Evolutionary conservation across 495 filamentous ascomycete species (phyloP).

Genomic region (Daldinia loculata): DNA sequence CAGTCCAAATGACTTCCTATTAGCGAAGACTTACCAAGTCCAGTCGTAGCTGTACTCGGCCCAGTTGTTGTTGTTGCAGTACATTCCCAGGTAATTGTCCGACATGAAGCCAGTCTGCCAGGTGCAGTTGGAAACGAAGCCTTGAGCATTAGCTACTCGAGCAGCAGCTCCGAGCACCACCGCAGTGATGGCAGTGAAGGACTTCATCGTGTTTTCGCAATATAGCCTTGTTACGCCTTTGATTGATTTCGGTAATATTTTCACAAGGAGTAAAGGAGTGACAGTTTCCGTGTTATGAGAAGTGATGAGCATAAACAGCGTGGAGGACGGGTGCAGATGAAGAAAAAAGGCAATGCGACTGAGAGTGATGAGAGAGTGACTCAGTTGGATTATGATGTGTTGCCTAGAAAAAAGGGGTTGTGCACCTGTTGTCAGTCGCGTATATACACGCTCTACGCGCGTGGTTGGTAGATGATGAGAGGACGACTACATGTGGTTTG

Average conservation of each 20-base stretch:
- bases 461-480: neutral
- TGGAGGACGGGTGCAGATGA: neutral
- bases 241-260: neutral
- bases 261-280: neutral
- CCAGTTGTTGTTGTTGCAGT: slow-evolving; percentile 47
- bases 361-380: neutral
- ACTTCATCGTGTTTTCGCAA: slow-evolving; percentile 9
- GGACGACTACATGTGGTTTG: neutral
- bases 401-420: neutral
- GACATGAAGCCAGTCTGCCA: slow-evolving; percentile 43
- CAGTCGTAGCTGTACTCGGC: slow-evolving; percentile 44
- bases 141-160: slow-evolving; percentile 28
- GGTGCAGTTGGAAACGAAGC: slow-evolving; percentile 42
- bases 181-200: neutral
- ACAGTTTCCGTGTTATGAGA: neutral
- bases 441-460: neutral
- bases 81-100: slow-evolving; percentile 43
- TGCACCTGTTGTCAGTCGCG: neutral
- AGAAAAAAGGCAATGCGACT: neutral
- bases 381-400: neutral
- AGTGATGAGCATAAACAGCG: neutral
- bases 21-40: slow-evolving; percentile 38
- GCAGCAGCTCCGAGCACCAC: slow-evolving; percentile 17
- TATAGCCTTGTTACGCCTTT: neutral
- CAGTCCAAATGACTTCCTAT: neutral